Percentiles rank a stretch among this genome's conserved stretches.
phyloP scores from a whole-genome alignment of 495 filamentous ascomycete species.

The Diplogelasinospora grovesii region DNA sequence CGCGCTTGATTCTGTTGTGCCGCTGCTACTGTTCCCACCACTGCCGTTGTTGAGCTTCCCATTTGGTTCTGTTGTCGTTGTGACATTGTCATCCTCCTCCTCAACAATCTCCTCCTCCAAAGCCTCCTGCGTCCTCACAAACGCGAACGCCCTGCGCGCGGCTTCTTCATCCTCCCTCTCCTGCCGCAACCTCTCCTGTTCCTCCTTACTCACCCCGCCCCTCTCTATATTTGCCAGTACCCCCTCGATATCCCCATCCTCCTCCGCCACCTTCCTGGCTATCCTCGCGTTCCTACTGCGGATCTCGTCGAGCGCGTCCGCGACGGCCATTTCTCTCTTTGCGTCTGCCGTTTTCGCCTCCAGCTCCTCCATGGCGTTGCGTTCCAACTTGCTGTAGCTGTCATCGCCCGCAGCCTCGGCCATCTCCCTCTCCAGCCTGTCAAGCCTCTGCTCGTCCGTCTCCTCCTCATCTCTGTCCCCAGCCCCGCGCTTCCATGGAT shows the following conservation, averaged over 20 bases:
- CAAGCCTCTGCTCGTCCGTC: conserved; percentile 82
- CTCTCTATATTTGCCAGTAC: conserved; percentile 41
- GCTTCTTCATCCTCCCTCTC: conserved; percentile 85
- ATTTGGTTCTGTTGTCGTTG: too few species aligned
- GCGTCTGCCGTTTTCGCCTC: conserved; percentile 85
- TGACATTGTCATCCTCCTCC: conserved; percentile 33
- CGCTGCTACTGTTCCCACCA: background rate
- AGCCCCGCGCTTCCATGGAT: conserved; percentile 71
- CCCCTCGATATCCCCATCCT: conserved; percentile 36
- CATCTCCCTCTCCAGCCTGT: conserved; percentile 72
- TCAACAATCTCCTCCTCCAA: conserved; percentile 43
- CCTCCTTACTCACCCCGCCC: conserved; percentile 46
- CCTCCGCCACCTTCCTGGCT: too few species aligned
- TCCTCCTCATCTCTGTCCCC: conserved; percentile 49
- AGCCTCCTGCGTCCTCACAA: conserved; percentile 34
- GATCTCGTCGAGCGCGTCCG: conserved; percentile 94
- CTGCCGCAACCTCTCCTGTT: conserved; percentile 3
- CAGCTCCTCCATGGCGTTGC: conserved; percentile 82
- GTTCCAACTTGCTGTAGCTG: conserved; percentile 41
- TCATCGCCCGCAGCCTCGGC: conserved; percentile 58
- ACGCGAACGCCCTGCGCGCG: conserved; percentile 71
- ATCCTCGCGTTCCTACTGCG: conserved; percentile 82
- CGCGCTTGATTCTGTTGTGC: background rate
- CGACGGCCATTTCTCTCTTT: conserved; percentile 95
- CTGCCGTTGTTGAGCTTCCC: conserved; percentile 5